Evolutionary conservation across 768 basidiomycete genomes (phyloP).

Genomic region (Cyclocybe cylindracea): DNA sequence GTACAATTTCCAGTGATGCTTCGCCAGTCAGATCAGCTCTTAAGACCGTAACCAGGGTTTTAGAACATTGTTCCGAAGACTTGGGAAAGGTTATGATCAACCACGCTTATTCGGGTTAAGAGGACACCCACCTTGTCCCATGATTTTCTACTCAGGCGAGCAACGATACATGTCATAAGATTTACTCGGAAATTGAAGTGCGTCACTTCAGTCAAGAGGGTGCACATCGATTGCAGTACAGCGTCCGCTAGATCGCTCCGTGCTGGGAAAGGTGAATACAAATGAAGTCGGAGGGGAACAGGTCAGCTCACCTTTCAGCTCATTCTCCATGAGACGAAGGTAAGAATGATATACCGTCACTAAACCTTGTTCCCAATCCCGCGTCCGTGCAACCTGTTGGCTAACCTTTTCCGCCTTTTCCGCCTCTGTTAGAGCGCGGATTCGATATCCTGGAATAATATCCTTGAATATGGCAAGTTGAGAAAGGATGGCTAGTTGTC

Average conservation of each 20-base stretch:
- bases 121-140: slow-evolving; percentile 79
- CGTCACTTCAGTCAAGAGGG: slow-evolving; percentile 75
- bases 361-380: slow-evolving; percentile 96
- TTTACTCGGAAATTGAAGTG: slow-evolving; percentile 98
- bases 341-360: slow-evolving; percentile 88
- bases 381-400: slow-evolving; percentile 85
- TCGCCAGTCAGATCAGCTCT: slow-evolving; percentile 77
- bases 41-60: slow-evolving; percentile 81
- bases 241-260: slow-evolving; percentile 67
- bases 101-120: slow-evolving; percentile 9
- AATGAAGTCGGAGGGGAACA: slow-evolving; percentile 10
- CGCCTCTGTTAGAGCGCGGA: slow-evolving; percentile 85
- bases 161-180: slow-evolving; percentile 85
- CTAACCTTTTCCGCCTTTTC: slow-evolving; percentile 94
- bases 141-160: slow-evolving; percentile 77
- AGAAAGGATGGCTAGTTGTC: slow-evolving; percentile 86
- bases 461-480: slow-evolving; percentile 96
- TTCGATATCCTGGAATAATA: slow-evolving; percentile 93
- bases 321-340: slow-evolving; percentile 80
- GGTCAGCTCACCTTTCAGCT: slow-evolving; percentile 71
- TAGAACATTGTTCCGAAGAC: slow-evolving; percentile 85
- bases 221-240: slow-evolving; percentile 86
- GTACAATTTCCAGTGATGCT: slow-evolving; percentile 86
- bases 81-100: slow-evolving; percentile 31
- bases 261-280: slow-evolving; percentile 35